phyloP scores from a whole-genome alignment of 805 yeast species.

The Isabelozyma pseudorhagii region DNA sequence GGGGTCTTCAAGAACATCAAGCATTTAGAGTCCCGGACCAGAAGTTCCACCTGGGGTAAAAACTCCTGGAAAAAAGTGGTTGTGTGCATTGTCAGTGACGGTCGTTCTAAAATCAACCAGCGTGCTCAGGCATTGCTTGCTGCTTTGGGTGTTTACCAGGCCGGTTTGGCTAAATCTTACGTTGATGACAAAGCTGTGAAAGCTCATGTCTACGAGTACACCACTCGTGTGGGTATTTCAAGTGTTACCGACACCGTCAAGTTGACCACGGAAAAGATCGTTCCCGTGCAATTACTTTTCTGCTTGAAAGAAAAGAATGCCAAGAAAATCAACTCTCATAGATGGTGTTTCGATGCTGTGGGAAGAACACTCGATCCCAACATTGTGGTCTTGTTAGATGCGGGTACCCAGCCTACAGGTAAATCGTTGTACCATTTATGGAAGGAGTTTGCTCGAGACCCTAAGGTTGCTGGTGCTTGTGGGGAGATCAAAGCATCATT shows the following conservation, averaged over 20 bases:
- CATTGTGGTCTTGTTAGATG: constrained; percentile 55
- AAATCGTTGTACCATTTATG: constrained; percentile 57
- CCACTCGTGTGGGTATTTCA: constrained; percentile 53
- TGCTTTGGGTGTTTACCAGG: constrained; percentile 64
- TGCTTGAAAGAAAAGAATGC: constrained; percentile 62
- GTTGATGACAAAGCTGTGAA: constrained; percentile 60
- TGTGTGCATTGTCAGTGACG: constrained; percentile 62
- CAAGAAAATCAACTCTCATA: constrained; percentile 63
- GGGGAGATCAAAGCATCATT: constrained; percentile 67
- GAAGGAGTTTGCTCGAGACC: constrained; percentile 59
- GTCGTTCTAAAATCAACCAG: constrained; percentile 63
- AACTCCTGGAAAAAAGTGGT: constrained; percentile 60
- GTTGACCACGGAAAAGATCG: constrained; percentile 50
- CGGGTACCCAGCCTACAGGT: constrained; percentile 62
- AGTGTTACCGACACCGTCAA: constrained; percentile 48
- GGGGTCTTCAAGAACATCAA: constrained; percentile 65
- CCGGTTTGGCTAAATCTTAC: constrained; percentile 58
- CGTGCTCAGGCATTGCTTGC: constrained; percentile 61
- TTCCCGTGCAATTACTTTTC: constrained; percentile 61
- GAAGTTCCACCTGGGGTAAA: constrained; percentile 47
- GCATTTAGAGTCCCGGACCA: constrained; percentile 47
- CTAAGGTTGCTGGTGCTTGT: constrained; percentile 65
- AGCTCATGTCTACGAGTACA: constrained; percentile 65
- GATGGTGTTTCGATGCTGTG: constrained; percentile 69
- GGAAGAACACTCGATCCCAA: constrained; percentile 57